A percentile compares a stretch with the other conserved stretches of the same genome.
Conservation (phyloP, 1,284 basidiomycete species). For the Heterobasidion parviporum region DNA sequence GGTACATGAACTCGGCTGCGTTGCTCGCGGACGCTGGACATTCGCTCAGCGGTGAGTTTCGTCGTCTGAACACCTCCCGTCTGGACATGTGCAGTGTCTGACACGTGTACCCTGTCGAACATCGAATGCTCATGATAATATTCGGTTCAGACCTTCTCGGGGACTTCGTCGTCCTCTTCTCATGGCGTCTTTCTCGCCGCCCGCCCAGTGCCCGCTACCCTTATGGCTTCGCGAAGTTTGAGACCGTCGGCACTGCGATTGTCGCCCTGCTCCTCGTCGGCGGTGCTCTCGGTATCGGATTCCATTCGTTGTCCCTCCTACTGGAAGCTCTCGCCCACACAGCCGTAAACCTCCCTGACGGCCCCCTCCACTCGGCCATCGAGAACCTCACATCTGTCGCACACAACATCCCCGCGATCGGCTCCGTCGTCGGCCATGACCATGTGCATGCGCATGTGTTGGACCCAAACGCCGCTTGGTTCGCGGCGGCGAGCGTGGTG, state of each 20-base stretch:
- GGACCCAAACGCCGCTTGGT: slow-evolving; percentile 96
- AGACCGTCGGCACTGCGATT: slow-evolving; percentile 84
- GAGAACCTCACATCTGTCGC: slow-evolving; percentile 47
- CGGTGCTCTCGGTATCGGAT: slow-evolving; percentile 87
- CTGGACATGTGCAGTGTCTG: background rate
- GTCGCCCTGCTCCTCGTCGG: slow-evolving; percentile 79
- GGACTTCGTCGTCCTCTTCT: slow-evolving; percentile 90
- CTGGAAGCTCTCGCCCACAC: slow-evolving; percentile 59
- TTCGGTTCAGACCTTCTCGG: slow-evolving; percentile 62
- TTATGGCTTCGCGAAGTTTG: slow-evolving; percentile 89
- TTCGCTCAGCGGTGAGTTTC: slow-evolving; percentile 66
- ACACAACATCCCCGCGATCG: slow-evolving; percentile 37
- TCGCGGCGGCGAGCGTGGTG: slow-evolving; percentile 75
- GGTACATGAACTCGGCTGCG: slow-evolving; percentile 85
- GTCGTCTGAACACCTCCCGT: background rate
- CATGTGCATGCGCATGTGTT: slow-evolving; percentile 58
- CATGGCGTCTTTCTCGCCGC: slow-evolving; percentile 82
- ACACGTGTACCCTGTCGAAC: background rate
- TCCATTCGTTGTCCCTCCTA: slow-evolving; percentile 86
- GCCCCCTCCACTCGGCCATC: slow-evolving; percentile 53
- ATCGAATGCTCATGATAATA: background rate
- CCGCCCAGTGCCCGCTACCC: slow-evolving; percentile 76
- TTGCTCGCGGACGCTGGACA: slow-evolving; percentile 94
- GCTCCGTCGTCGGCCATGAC: slow-evolving; percentile 20
- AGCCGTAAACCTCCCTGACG: slow-evolving; percentile 45